phyloP scores from a whole-genome alignment of 306 rosid genomes.

The Medicago ruthenica region DNA sequence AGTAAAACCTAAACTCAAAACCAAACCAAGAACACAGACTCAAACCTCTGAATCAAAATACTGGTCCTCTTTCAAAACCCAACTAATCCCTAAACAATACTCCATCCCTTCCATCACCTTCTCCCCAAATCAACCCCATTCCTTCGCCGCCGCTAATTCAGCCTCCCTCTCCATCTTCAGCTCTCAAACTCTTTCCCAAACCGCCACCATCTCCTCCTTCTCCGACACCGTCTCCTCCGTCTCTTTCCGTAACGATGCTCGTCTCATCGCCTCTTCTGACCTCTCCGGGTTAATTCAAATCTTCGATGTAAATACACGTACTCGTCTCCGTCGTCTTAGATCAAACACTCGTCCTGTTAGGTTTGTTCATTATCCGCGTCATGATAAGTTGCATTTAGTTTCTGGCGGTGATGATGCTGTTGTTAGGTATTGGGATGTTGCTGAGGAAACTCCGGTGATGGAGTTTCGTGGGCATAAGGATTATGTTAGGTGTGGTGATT shows the following conservation, averaged over 20 bases:
- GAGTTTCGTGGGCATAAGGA: slow-evolving; percentile 75
- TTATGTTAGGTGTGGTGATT: slow-evolving; percentile 87
- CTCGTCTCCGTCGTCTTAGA: slow-evolving; percentile 69
- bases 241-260: slow-evolving; percentile 82
- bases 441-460: slow-evolving; percentile 46
- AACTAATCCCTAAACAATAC: slow-evolving; percentile 64
- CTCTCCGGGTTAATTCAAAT: slow-evolving; percentile 82
- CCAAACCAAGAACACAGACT: slow-evolving; percentile 64
- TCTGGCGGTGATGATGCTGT: slow-evolving; percentile 92
- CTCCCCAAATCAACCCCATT: slow-evolving; percentile 62
- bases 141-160: slow-evolving; percentile 76
- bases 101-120: slow-evolving; percentile 68
- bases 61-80: slow-evolving; percentile 85
- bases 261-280: slow-evolving; percentile 80
- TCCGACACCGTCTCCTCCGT: slow-evolving; percentile 68
- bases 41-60: slow-evolving; percentile 74
- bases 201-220: slow-evolving; percentile 66
- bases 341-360: slow-evolving; percentile 82
- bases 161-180: slow-evolving; percentile 64
- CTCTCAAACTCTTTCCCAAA: slow-evolving; percentile 55
- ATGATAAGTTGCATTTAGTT: slow-evolving; percentile 76
- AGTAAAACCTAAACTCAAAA: slow-evolving; percentile 69
- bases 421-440: slow-evolving; percentile 88
- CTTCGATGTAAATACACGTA: slow-evolving; percentile 64
- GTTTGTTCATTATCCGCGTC: slow-evolving; percentile 66